These are phyloP conservation scores for Centaurea solstitialis DNA, from an alignment of 129 eudicot genomes.

Conservation along the genomic window DNA sequence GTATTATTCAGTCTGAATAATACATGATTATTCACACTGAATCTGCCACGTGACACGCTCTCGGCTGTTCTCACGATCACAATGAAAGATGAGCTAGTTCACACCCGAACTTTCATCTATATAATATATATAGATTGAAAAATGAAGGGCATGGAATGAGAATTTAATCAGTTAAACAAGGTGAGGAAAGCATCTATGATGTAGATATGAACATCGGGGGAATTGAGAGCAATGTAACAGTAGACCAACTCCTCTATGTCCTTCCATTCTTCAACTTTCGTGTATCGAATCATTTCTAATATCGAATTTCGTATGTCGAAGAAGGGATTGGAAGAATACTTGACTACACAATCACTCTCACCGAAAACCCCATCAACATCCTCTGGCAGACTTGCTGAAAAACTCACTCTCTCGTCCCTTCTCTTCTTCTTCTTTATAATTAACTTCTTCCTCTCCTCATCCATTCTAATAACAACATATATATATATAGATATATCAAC, in stretches of 20 bases:
- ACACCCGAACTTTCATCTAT: no score
- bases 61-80: no score
- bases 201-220: constrained; percentile 52
- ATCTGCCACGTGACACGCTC: no score
- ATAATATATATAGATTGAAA: no score
- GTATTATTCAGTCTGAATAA: no score
- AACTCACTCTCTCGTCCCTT: constrained; percentile 45
- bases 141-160: no score
- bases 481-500: neutral
- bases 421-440: constrained; percentile 24
- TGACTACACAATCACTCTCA: constrained; percentile 63
- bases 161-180: constrained; percentile 7
- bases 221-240: constrained; percentile 68
- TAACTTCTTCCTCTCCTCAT: constrained; percentile 20
- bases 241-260: constrained; percentile 80
- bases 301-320: constrained; percentile 56
- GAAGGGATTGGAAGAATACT: constrained; percentile 55
- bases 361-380: constrained; percentile 60
- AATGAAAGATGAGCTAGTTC: no score
- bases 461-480: neutral
- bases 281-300: constrained; percentile 46
- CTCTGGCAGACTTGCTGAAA: constrained; percentile 72
- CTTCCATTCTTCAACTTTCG: constrained; percentile 55
- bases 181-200: constrained; percentile 74
- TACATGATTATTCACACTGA: no score